Evolutionary conservation across 2,329 filamentous ascomycete species (phyloP), one percentile per base, ranked within the genome.

Genomic region (Ceratocystis alfenasii): DNA sequence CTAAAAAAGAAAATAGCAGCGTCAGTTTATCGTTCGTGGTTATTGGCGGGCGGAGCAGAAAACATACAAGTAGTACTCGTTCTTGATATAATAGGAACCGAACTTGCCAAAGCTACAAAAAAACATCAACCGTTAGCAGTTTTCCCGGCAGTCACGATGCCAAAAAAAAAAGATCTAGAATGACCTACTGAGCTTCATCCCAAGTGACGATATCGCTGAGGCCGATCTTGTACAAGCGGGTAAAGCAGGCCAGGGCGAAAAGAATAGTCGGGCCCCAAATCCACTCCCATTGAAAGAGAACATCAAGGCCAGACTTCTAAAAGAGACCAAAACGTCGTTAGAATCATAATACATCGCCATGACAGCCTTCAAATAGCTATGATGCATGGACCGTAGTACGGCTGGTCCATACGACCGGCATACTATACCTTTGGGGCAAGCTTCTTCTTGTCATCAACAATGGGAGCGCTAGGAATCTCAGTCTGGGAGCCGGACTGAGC

Each of bases 11-110:
- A 5, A 44, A 50, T 33, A 12, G 5, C 30, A 30, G 44, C 30
- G 62, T 67, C 46, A 65, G 53, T 50, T 44, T 25, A 15, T 6
- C 10, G 5, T 36, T 63, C 55, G 20, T 12, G 17, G 10, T 41
- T 36, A 20, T 28, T 20, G n/a, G 20, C 22, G 30, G 50, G 48
- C 20, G n/a, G 7, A 30, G 36, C n/a, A 25, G 45, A 28, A 64
- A 36, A 65, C 68, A 64, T 72, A 71, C 69, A 99, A 99, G 83
- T 99, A 99, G 81, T 97, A 96, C 77, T 99, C 94, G 76, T 93
- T 90, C 77, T 99, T 96, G 74, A 99, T 87, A 77, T 99, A 99
- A 78, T 99, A 93, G 72, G 93, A 97, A 70, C 94, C 94, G 76
- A 99, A 99, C 80, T 99, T 99, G 74, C 90, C 90, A 76, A 95